Percentiles rank a stretch among this genome's conserved stretches.
These are phyloP conservation scores for Volvox reticuliferus DNA, from an alignment of 139 green algal species.

Conservation along the genomic window DNA sequence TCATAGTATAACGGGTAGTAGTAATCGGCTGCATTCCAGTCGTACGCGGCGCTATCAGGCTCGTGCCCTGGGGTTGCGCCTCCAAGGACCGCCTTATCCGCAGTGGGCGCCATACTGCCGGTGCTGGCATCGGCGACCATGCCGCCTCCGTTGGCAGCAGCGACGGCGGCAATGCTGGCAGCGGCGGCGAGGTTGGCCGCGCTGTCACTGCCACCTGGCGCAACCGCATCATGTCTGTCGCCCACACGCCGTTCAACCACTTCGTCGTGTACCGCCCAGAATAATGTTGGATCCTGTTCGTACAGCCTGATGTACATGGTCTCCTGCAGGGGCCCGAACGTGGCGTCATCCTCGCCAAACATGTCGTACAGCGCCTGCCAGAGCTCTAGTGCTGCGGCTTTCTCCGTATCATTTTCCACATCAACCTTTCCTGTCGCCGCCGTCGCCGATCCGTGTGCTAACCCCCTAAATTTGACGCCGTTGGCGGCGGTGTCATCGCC, in stretches of 20 bases:
- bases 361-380: conserved; percentile 21
- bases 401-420: background rate
- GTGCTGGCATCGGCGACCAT: background rate
- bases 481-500: too few species aligned
- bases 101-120: too few species aligned
- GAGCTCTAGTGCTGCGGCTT: background rate
- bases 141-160: background rate
- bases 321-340: background rate
- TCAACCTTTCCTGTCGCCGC: background rate
- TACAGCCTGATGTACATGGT: conserved; percentile 1
- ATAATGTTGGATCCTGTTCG: background rate
- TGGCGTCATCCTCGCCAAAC: background rate
- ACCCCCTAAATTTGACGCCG: background rate
- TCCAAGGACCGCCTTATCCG: too few species aligned
- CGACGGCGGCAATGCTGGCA: background rate
- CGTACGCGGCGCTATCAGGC: too few species aligned
- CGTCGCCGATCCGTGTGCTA: background rate
- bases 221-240: too few species aligned
- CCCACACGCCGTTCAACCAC: background rate
- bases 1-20: too few species aligned
- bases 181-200: background rate
- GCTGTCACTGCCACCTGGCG: too few species aligned
- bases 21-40: too few species aligned
- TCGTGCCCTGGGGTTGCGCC: too few species aligned
- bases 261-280: conserved; percentile 15